Conservation (phyloP, 2,329 filamentous ascomycete genomes). For the Capronia coronata region DNA sequence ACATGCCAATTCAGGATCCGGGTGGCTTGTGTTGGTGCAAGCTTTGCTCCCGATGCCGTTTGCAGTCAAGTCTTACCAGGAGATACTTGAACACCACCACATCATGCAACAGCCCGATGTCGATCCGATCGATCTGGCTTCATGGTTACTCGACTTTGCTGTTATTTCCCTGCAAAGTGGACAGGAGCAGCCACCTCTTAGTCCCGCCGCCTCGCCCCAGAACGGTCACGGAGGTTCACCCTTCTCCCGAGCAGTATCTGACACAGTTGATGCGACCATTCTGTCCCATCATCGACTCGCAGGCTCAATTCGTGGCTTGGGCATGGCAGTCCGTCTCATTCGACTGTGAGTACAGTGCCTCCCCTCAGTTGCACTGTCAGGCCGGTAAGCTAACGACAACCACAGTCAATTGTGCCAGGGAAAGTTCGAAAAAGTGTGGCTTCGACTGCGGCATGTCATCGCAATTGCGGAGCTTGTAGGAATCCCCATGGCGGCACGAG, state of each 20-base stretch:
- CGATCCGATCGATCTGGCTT: constrained; percentile 11
- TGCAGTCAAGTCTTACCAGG: constrained; percentile 9
- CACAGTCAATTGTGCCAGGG: constrained; percentile 32
- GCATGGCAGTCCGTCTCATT: constrained; percentile 33
- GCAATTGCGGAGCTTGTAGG: constrained; percentile 38
- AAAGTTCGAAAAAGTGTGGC: constrained; percentile 35
- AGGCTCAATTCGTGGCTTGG: constrained; percentile 29
- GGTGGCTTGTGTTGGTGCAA: constrained; percentile 7
- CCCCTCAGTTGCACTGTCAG: neutral
- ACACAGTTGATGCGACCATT: constrained; percentile 10
- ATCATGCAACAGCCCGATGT: constrained; percentile 8
- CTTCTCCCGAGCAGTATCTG: constrained; percentile 13
- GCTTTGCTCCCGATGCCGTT: constrained; percentile 8
- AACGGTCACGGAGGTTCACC: neutral
- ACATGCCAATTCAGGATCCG: constrained; percentile 4
- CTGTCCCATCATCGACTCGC: constrained; percentile 31
- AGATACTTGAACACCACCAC: constrained; percentile 12
- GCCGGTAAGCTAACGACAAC: neutral
- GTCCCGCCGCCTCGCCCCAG: constrained; percentile 2
- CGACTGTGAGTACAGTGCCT: constrained; percentile 32
- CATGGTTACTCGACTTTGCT: constrained; percentile 18
- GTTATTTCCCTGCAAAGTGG: constrained; percentile 12
- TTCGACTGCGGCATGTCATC: constrained; percentile 35
- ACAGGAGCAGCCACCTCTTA: neutral
- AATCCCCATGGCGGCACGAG: constrained; percentile 28